Evolutionary conservation across 148 eudicot genomes (phyloP).

Genomic region (Chenopodium quinoa): DNA sequence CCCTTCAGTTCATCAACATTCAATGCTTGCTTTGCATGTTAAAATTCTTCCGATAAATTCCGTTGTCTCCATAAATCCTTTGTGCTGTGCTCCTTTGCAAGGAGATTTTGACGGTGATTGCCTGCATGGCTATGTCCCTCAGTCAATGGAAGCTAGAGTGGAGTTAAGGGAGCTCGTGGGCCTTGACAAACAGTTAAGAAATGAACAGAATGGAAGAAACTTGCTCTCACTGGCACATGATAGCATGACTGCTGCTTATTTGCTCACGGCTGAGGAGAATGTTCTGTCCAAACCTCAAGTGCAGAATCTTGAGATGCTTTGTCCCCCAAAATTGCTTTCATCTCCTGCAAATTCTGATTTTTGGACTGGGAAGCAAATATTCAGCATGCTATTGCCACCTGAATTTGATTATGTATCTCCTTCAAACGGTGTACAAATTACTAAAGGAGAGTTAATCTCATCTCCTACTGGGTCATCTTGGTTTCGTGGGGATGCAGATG

Average conservation of each 20-base stretch:
- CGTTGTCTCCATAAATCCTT: constrained; percentile 82
- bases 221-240: constrained; percentile 79
- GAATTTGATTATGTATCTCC: constrained; percentile 55
- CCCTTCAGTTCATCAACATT: constrained; percentile 92
- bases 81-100: constrained; percentile 77
- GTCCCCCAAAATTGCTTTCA: constrained; percentile 36
- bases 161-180: constrained; percentile 91
- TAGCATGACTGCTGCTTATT: constrained; percentile 78
- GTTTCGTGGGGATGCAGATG: constrained; percentile 66
- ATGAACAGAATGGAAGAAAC: constrained; percentile 76
- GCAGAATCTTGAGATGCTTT: constrained; percentile 78
- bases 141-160: constrained; percentile 63
- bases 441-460: constrained; percentile 61
- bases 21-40: constrained; percentile 68
- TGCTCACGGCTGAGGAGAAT: constrained; percentile 66
- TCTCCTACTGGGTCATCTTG: constrained; percentile 63
- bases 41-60: constrained; percentile 62
- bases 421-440: constrained; percentile 44
- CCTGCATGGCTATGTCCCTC: constrained; percentile 87
- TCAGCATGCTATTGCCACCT: constrained; percentile 66
- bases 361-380: constrained; percentile 83
- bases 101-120: constrained; percentile 98
- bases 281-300: constrained; percentile 45
- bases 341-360: constrained; percentile 30
- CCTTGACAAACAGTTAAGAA: constrained; percentile 55